These are phyloP conservation scores for Nothomitra cinnamomea DNA, from an alignment of 2,329 filamentous ascomycete genomes.

Conservation along the genomic window DNA sequence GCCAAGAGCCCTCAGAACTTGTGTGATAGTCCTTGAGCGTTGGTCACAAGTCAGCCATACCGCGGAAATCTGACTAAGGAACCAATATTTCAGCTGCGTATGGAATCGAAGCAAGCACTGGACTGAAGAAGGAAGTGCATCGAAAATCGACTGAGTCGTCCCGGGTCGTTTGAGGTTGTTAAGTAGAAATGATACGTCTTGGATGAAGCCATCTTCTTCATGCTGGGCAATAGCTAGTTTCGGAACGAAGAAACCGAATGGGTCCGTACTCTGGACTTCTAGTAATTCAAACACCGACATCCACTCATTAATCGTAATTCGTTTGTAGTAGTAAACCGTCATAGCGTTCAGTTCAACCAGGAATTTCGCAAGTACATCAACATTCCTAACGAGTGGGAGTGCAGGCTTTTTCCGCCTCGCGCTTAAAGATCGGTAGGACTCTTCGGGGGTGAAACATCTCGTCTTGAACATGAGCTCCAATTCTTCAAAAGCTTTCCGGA, in stretches of 20 bases:
- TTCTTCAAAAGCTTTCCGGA: slow-evolving; percentile 9
- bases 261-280: slow-evolving; percentile 16
- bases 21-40: slow-evolving; percentile 13
- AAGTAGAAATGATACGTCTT: slow-evolving; percentile 15
- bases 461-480: neutral
- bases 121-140: slow-evolving; percentile 14
- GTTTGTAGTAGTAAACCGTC: slow-evolving; percentile 12
- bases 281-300: slow-evolving; percentile 18
- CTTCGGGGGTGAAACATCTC: neutral
- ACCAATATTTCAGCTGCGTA: slow-evolving; percentile 14
- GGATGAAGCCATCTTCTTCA: slow-evolving; percentile 16
- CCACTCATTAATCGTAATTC: slow-evolving; percentile 16
- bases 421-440: neutral
- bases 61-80: slow-evolving; percentile 15
- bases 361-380: slow-evolving; percentile 14
- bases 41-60: slow-evolving; percentile 13
- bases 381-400: slow-evolving; percentile 10
- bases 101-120: slow-evolving; percentile 14
- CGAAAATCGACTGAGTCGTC: slow-evolving; percentile 12
- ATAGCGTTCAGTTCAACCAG: slow-evolving; percentile 15
- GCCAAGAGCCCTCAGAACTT: slow-evolving; percentile 14
- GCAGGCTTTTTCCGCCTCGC: neutral
- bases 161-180: slow-evolving; percentile 13
- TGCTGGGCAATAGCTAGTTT: slow-evolving; percentile 13
- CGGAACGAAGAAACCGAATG: slow-evolving; percentile 15